These are phyloP conservation scores for Pelagomonas calceolata DNA, from an alignment of 108 stramenopile genomes.

Conservation along the genomic window DNA sequence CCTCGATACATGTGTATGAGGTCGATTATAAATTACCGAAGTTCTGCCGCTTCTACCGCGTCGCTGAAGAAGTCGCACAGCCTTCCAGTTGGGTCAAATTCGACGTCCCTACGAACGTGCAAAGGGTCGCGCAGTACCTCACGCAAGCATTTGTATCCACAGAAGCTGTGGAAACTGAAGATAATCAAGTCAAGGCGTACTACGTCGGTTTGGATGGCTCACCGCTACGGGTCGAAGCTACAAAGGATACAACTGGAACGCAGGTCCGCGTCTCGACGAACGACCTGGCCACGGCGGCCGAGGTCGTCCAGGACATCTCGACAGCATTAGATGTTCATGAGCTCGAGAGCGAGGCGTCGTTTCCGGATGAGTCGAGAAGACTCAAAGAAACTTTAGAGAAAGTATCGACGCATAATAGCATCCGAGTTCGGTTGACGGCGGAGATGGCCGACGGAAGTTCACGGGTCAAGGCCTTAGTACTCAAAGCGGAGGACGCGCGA, in stretches of 20 bases:
- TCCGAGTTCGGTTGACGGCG: slow-evolving; percentile 33
- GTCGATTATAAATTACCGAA: slow-evolving; percentile 15
- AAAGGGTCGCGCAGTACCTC: background rate
- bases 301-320: slow-evolving; percentile 31
- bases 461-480: slow-evolving; percentile 33
- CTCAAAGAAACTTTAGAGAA: slow-evolving; percentile 11
- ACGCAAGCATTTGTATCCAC: background rate
- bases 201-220: background rate
- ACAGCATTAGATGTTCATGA: slow-evolving; percentile 18
- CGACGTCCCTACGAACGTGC: background rate
- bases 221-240: slow-evolving; percentile 1
- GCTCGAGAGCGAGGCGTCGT: slow-evolving; percentile 28
- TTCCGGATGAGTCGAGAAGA: slow-evolving; percentile 24
- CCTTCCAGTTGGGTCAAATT: background rate
- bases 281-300: slow-evolving; percentile 31
- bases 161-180: background rate
- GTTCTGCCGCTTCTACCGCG: slow-evolving; percentile 20
- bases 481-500: slow-evolving; percentile 46
- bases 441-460: slow-evolving; percentile 49
- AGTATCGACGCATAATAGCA: slow-evolving; percentile 22
- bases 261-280: slow-evolving; percentile 19
- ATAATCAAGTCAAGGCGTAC: background rate
- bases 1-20: slow-evolving; percentile 34
- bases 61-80: background rate
- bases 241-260: background rate